Evolutionary conservation across 805 yeast genomes (phyloP), one percentile per base, ranked within the genome.

Genomic region (Yueomyces sp.): DNA sequence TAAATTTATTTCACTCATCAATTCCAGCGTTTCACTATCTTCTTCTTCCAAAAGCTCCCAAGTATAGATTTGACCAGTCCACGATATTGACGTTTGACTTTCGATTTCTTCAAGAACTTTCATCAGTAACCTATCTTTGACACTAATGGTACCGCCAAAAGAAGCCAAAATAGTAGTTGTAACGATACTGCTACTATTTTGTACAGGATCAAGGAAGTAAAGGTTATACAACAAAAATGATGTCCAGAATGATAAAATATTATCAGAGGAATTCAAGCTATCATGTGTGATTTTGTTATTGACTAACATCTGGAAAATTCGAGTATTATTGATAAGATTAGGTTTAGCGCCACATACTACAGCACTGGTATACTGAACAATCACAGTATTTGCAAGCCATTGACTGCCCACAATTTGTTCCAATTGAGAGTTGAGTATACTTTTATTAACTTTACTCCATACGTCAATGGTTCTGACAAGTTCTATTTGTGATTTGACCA

Each of bases 41-140:
- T 56, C 52, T 27, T 52, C 53, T 38, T 58, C 74, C 56, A 67
- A 36, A 42, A 80, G 71, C 42, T 82, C 87, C 94, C 94, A 84
- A 39, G 71, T 65, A 33, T 68, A 63, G 4, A 83, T 77, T 36
- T 67, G 57, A 42, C 68, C 68, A n/a, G 81, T 67, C 94, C 95
- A 86, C 5, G 86, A 75, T 4, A 60, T 51, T 11, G 70, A 62
- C 5, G 69, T 52, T 3, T 62, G 60, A 0, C 74, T 53, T 59
- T 90, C 97, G 34, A 86, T 65, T 9, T 58, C 56, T 43, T 69
- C 66, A 39, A 90, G 55, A 2, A 84, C 62, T 3, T 64, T 57
- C 43, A 82, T 73, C 29, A 90, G 54, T 2, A 87, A 45, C 43
- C 74, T 55, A 55, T 90, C 96, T 36, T 74, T 75, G 1, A 77